Evolutionary conservation across 1,284 basidiomycete species (phyloP), one percentile per base, ranked within the genome.

Genomic region (Leccinum brunneo-olivaceum): DNA sequence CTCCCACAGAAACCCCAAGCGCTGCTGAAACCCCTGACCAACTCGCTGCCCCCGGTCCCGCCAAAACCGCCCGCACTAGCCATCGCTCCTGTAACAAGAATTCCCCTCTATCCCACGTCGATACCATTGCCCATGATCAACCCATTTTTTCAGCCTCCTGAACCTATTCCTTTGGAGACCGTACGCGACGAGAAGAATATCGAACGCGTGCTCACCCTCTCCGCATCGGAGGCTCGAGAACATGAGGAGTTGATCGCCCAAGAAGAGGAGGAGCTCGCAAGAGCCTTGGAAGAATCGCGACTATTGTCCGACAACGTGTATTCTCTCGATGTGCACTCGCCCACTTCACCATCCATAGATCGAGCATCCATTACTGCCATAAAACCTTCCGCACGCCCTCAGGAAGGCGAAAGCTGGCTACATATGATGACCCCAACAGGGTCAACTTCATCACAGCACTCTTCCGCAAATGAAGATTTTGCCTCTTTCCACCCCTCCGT

Each of bases 201-300:
- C 8, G 55, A 57, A 27, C 56, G 58, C 11, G 72, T 64, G 8
- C 56, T 84, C 16, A 72, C 73, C n/a, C 51, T 80, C 24, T 83
- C 83, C 2, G 68, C 70, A 32, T 70, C 72, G 33, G 74, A 77
- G 44, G 66, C 70, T 4, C 58, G 58, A 21, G 65, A 65, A 32
- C 66, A 67, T 34, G 62, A 65, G 33, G 52, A 56, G 15, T 34
- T 61, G 34, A 38, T 55, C 24, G 50, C 57, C 8, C 55, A 74
- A 51, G 83, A 86, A 54, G 79, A 83, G 44, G 76, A 76, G 27
- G 79, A 83, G 35, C 65, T 87, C 16, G 75, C 74, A n/a, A 69
- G 66, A 50, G 84, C 82, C 0, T 53, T 86, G 46, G 69, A 76
- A 50, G 79, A 76, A 50, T 86, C 84, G 2, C 62, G 79, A 49